These are phyloP conservation scores for Termitomyces sp. DNA, from an alignment of 768 basidiomycete genomes.

Conservation along the genomic window DNA sequence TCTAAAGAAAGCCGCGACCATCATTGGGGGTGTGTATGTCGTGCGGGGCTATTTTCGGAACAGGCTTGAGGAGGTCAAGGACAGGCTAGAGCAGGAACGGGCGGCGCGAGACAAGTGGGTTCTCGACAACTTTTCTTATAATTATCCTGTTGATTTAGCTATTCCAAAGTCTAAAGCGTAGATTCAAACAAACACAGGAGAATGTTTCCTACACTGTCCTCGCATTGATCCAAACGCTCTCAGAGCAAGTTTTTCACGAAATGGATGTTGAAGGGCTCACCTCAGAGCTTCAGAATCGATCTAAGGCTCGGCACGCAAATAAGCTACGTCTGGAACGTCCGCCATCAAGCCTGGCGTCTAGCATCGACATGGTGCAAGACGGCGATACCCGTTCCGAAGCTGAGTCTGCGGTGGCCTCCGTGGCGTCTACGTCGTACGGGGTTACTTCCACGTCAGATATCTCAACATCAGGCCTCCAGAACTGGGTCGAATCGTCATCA, in stretches of 20 bases:
- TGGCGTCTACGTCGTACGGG: slow-evolving; percentile 21
- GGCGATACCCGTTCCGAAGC: slow-evolving; percentile 41
- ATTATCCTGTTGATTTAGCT: neutral
- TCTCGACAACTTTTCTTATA: slow-evolving; percentile 8
- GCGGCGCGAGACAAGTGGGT: slow-evolving; percentile 70
- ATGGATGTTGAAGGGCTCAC: slow-evolving; percentile 79
- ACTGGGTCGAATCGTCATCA: slow-evolving; percentile 28
- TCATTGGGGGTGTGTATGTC: slow-evolving; percentile 61
- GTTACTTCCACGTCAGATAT: slow-evolving; percentile 5
- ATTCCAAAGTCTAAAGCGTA: slow-evolving; percentile 55
- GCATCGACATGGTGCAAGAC: slow-evolving; percentile 28
- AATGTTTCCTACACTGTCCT: slow-evolving; percentile 75
- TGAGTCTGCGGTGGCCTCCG: slow-evolving; percentile 36
- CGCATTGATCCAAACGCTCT: slow-evolving; percentile 64
- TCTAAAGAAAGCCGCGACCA: slow-evolving; percentile 44
- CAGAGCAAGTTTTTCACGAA: slow-evolving; percentile 57
- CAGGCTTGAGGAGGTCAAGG: slow-evolving; percentile 64
- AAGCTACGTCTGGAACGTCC: slow-evolving; percentile 10
- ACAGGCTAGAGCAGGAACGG: slow-evolving; percentile 54
- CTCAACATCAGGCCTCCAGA: slow-evolving; percentile 30
- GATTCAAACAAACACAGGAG: slow-evolving; percentile 76
- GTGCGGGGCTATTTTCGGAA: slow-evolving; percentile 56
- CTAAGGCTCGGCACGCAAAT: slow-evolving; percentile 18
- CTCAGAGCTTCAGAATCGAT: slow-evolving; percentile 40
- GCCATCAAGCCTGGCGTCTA: slow-evolving; percentile 30